Evolutionary conservation across 305 asterid species (phyloP).

Genomic region (Plantago lanceolata): DNA sequence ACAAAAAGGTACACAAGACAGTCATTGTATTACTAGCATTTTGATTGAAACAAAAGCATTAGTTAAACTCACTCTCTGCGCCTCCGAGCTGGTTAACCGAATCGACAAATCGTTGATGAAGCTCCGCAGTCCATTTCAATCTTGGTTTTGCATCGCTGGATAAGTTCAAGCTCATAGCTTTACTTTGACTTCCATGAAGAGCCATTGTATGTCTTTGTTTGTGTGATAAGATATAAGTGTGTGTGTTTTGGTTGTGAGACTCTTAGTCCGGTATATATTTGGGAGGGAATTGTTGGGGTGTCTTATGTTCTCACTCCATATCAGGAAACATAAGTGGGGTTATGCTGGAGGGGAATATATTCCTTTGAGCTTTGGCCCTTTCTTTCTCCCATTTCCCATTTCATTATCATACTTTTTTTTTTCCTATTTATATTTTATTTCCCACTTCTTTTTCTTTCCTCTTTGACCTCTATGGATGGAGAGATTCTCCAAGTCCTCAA

Average conservation of each 20-base stretch:
- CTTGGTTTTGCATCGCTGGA: constrained; percentile 90
- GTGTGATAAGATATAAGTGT: constrained; percentile 22
- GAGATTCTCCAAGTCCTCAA: constrained; percentile 72
- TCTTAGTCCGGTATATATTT: constrained; percentile 49
- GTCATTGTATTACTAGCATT: not conserved
- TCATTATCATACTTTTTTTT: constrained; percentile 45
- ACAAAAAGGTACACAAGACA: not conserved
- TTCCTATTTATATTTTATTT: constrained; percentile 30
- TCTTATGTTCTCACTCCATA: constrained; percentile 82
- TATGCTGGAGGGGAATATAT: constrained; percentile 72
- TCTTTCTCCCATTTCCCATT: constrained; percentile 65
- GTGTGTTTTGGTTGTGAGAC: constrained; percentile 18
- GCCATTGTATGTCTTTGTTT: constrained; percentile 40
- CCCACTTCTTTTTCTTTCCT: constrained; percentile 23
- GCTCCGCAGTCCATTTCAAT: constrained; percentile 86
- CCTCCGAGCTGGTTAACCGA: constrained; percentile 87
- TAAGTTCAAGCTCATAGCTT: constrained; percentile 56
- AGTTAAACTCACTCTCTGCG: constrained; percentile 58
- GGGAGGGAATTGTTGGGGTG: constrained; percentile 55
- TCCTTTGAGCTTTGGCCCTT: constrained; percentile 61
- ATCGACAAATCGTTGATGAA: constrained; percentile 65
- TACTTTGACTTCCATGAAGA: constrained; percentile 37
- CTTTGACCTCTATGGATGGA: constrained; percentile 66
- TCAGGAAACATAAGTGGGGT: constrained; percentile 83
- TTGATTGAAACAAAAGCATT: not conserved